Evolutionary conservation across 331 rosid species (phyloP).

Genomic region (Phaseolus coccineus): DNA sequence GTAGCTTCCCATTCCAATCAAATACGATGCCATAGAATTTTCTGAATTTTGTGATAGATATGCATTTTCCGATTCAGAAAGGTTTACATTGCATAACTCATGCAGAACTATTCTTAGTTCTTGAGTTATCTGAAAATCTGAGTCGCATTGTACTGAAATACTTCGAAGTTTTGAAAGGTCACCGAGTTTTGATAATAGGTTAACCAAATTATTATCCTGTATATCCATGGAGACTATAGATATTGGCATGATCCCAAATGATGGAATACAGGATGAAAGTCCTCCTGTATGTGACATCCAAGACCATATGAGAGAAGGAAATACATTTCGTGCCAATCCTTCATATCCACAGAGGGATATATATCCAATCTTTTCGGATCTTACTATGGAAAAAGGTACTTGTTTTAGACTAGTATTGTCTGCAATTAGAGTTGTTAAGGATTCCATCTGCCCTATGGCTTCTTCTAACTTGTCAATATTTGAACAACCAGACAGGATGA

Average conservation of each 20-base stretch:
- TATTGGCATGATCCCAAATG: not conserved
- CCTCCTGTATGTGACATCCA: constrained; percentile 30
- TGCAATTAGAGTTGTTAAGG: constrained; percentile 43
- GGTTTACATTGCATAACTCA: not conserved
- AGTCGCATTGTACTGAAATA: not conserved
- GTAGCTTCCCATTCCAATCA: constrained; percentile 10
- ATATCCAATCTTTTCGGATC: no score
- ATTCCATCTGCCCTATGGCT: constrained; percentile 42
- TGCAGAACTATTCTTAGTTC: not conserved
- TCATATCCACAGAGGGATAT: no score
- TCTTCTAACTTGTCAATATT: constrained; percentile 23
- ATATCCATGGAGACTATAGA: not conserved
- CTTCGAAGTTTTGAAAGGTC: constrained; percentile 25
- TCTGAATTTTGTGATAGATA: not conserved
- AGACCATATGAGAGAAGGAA: constrained; percentile 41
- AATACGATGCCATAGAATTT: not conserved
- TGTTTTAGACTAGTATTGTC: constrained; percentile 35
- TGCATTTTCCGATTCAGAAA: not conserved
- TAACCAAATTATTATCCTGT: not conserved
- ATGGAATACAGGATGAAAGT: not conserved
- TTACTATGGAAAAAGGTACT: no score
- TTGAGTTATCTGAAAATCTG: not conserved
- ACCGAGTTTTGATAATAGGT: not conserved
- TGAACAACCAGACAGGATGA: constrained; percentile 53
- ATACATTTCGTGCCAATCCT: not conserved